Base-by-base conservation (phyloP, 768 basidiomycete genomes). In the Psilocybe cyanescens region DNA sequence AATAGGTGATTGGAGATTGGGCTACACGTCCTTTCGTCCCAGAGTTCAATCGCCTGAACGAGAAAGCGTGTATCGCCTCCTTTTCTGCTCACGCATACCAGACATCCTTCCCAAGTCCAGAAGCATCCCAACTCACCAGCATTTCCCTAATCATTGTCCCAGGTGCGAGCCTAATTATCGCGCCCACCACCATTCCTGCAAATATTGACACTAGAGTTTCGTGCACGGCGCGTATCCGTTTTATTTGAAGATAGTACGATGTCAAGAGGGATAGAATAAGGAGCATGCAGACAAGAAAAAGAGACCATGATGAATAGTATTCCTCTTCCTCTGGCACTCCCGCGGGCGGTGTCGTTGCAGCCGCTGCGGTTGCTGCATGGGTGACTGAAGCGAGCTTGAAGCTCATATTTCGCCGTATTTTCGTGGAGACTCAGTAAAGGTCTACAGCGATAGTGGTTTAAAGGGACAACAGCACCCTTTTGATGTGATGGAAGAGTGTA, bases 181-280 rank as follows among this genome's bases (percentile, higher is more conserved):
- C 78, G 1, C 97, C 97, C 46, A 99, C 97, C 31, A 91, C 84
- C 94, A 97, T 98, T 45, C 97, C 95, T 6, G 95, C 95, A 71
- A 95, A 87, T 65, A 99, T 95, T 19, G 96, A 92, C 17, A 99
- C 92, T 31, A 98, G 81, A 0, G 97, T 99, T 77, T 99, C 97
- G 69, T 99, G 95, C 11, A 99, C 86, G 16, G 94, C 91, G 58
- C 95, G 87, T 78, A 99, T 99, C 53, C 91, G 85, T 74, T 96
- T 95, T 71, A 98, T 94, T 81, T 99, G 96, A 3, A 99, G 87
- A 71, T 98, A 99, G 79, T 99, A 99, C 29, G 94, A 95, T 19
- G 95, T 97, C 86, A 90, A 94, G 60, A 99, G 85, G 7, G 97
- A 97, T 64, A 97, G 81, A 57, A 99, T 91, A 62, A 99, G 90